phyloP scores from a whole-genome alignment of 2,329 filamentous ascomycete species.

The Didymella lethalis region DNA sequence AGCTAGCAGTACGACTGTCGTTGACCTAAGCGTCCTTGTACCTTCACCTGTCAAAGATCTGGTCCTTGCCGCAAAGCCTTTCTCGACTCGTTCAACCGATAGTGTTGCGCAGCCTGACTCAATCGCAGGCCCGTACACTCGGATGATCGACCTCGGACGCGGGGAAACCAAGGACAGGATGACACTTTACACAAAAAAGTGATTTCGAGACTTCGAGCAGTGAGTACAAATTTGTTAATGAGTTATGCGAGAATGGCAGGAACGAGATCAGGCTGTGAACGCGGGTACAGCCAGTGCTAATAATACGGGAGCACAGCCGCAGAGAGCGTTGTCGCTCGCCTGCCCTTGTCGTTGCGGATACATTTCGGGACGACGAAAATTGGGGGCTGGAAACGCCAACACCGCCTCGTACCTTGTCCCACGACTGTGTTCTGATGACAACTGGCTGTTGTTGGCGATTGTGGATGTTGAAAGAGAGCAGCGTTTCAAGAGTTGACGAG shows the following conservation, averaged over 20 bases:
- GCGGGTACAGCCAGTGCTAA: slow-evolving; percentile 14
- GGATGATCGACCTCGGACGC: slow-evolving; percentile 1
- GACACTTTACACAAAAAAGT: background rate
- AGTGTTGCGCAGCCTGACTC: slow-evolving; percentile 2
- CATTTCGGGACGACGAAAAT: slow-evolving; percentile 10
- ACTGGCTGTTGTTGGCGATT: background rate
- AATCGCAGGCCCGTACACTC: background rate
- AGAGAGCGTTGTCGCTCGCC: slow-evolving; percentile 20
- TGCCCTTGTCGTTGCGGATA: slow-evolving; percentile 19
- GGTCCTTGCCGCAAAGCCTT: background rate
- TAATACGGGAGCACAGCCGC: slow-evolving; percentile 16
- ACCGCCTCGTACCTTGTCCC: background rate
- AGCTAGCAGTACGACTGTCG: background rate
- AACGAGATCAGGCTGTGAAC: slow-evolving; percentile 9
- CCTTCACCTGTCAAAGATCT: background rate
- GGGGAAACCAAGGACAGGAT: background rate
- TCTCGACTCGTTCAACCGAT: background rate
- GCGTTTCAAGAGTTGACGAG: background rate
- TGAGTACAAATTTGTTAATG: background rate
- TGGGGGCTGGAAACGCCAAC: slow-evolving; percentile 8
- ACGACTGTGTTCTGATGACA: background rate
- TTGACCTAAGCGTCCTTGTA: background rate
- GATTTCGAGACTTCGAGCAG: background rate
- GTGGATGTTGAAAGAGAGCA: background rate
- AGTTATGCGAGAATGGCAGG: background rate